Percentiles rank a stretch among this genome's conserved stretches.
Evolutionary conservation across 2,329 filamentous ascomycete genomes (phyloP).

Genomic region (Xylariaceae sp.): DNA sequence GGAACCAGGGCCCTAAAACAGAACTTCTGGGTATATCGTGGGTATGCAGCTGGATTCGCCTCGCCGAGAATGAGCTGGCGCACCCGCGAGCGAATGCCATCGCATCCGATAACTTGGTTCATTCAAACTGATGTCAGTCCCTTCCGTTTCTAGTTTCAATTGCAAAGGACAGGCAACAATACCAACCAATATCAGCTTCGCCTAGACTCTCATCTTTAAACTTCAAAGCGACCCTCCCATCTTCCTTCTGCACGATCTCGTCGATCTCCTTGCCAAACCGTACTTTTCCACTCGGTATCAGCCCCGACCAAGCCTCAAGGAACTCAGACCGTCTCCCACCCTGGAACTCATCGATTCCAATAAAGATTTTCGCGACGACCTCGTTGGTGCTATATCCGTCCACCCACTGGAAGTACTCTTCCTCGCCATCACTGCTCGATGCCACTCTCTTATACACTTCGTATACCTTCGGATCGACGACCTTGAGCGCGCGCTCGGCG

Average conservation of each 20-base stretch:
- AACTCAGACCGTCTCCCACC: conserved; percentile 50
- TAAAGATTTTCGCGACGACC: conserved; percentile 44
- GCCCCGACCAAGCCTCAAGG: conserved; percentile 47
- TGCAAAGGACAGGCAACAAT: not conserved
- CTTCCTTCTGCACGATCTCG: conserved; percentile 38
- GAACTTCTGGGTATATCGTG: conserved; percentile 63
- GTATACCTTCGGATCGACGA: conserved; percentile 45
- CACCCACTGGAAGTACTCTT: conserved; percentile 53
- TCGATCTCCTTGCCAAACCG: conserved; percentile 45
- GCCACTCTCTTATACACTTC: conserved; percentile 47
- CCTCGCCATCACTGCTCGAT: conserved; percentile 14
- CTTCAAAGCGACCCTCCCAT: conserved; percentile 34
- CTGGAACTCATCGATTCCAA: conserved; percentile 52
- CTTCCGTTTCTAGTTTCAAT: no score
- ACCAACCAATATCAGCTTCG: conserved; percentile 44
- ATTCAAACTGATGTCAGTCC: conserved; percentile 9
- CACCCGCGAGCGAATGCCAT: conserved; percentile 67
- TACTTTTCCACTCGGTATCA: conserved; percentile 39
- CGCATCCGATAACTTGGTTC: conserved; percentile 62
- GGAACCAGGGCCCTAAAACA: conserved; percentile 68
- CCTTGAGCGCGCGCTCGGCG: conserved; percentile 53
- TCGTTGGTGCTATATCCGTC: conserved; percentile 44
- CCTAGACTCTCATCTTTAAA: conserved; percentile 44
- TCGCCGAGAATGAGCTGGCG: conserved; percentile 59
- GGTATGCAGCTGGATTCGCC: conserved; percentile 50